Evolutionary conservation across 768 basidiomycete genomes (phyloP).

Genomic region (Mycena belliarum): DNA sequence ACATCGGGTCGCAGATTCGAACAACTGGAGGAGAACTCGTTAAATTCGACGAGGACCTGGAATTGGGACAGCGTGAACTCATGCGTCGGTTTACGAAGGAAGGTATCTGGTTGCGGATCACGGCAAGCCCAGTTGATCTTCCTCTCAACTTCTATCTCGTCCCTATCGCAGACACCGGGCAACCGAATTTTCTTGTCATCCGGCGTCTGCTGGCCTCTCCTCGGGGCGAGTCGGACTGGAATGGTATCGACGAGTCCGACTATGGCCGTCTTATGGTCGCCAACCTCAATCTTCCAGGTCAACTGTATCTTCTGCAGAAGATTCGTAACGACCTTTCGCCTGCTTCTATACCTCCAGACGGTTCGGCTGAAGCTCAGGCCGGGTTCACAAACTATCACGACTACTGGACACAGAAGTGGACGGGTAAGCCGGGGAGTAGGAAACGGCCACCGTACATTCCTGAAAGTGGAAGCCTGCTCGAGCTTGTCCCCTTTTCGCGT

Average conservation of each 20-base stretch:
- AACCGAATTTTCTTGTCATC: constrained; percentile 63
- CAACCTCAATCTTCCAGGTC: constrained; percentile 56
- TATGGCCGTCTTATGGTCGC: constrained; percentile 54
- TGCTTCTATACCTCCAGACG: constrained; percentile 53
- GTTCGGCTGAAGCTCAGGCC: constrained; percentile 52
- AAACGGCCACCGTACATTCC: constrained; percentile 47
- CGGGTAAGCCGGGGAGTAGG: constrained; percentile 37
- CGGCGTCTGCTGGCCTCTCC: constrained; percentile 49
- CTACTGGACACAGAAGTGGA: constrained; percentile 59
- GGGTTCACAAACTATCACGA: constrained; percentile 55
- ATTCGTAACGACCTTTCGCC: constrained; percentile 71
- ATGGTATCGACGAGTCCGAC: constrained; percentile 46
- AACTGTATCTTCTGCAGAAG: constrained; percentile 53
- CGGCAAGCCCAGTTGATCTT: constrained; percentile 52
- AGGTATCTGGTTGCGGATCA: constrained; percentile 64
- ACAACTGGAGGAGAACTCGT: constrained; percentile 36
- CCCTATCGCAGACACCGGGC: constrained; percentile 51
- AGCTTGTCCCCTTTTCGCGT: constrained; percentile 48
- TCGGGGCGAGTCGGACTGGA: constrained; percentile 57
- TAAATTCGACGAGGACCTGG: constrained; percentile 36
- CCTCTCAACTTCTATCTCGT: constrained; percentile 65
- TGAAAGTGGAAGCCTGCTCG: constrained; percentile 61
- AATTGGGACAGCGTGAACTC: constrained; percentile 44
- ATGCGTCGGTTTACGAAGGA: constrained; percentile 69
- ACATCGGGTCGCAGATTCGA: constrained; percentile 36